Conservation (phyloP, 176 grass and related monocot genomes). For the Leersia perrieri region DNA sequence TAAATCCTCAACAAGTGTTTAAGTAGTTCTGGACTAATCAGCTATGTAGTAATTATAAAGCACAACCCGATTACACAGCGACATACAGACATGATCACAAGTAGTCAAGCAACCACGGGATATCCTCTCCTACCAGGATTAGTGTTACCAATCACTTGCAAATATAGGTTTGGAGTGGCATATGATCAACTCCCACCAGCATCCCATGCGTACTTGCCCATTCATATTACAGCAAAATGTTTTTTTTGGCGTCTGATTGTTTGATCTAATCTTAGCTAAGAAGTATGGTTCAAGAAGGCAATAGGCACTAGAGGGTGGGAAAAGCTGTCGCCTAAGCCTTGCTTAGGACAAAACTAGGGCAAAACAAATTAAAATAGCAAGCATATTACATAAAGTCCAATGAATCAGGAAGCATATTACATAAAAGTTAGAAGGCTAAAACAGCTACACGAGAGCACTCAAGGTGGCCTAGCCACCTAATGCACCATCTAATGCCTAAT, state of each 20-base stretch:
- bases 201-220: background rate
- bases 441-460: background rate
- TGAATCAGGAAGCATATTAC: too few relatives aligned
- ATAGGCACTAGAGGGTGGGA: too few relatives aligned
- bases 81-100: background rate
- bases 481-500: background rate
- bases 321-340: too few relatives aligned
- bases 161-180: conserved; percentile 9
- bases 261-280: background rate
- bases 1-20: background rate
- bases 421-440: background rate
- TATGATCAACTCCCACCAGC: background rate
- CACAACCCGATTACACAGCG: background rate
- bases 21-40: conserved; percentile 1
- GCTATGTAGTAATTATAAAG: background rate
- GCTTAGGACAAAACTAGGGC: too few relatives aligned
- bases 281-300: background rate
- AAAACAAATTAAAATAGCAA: too few relatives aligned
- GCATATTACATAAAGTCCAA: too few relatives aligned
- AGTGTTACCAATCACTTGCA: background rate
- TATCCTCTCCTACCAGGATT: background rate
- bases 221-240: background rate
- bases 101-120: background rate
- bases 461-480: background rate
- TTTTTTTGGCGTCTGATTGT: background rate